These are phyloP conservation scores for Zelonia costaricensis DNA, from an alignment of 208 protist genomes.

Conservation along the genomic window DNA sequence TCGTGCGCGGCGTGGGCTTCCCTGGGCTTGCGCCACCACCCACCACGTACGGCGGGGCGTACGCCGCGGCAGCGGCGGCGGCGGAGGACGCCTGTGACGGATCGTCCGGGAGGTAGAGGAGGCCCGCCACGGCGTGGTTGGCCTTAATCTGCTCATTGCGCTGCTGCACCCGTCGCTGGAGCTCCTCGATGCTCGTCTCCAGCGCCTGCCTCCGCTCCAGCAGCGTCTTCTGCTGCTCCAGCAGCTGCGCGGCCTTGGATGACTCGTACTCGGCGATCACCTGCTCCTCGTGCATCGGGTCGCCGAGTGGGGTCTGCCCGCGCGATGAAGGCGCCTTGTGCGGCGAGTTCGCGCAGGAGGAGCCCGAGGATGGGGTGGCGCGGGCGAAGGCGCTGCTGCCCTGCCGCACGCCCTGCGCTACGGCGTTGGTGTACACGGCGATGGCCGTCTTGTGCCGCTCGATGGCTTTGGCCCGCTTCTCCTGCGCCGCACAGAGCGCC, in stretches of 20 bases:
- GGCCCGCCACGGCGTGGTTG: conserved; percentile 8
- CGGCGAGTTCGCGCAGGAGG: conserved; percentile 14
- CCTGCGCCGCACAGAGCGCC: conserved; percentile 29
- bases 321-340: background rate
- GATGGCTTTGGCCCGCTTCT: conserved; percentile 31
- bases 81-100: background rate
- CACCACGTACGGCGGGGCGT: background rate
- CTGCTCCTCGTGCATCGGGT: conserved; percentile 1
- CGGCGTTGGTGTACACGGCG: conserved; percentile 46
- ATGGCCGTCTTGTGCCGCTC: conserved; percentile 39
- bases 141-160: conserved; percentile 25
- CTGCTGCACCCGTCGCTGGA: conserved; percentile 18
- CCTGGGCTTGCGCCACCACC: background rate
- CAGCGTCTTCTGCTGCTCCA: conserved; percentile 12
- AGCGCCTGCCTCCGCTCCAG: conserved; percentile 17
- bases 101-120: background rate
- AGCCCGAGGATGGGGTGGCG: background rate
- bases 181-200: conserved; percentile 17
- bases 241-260: conserved; percentile 6
- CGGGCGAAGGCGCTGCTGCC: background rate
- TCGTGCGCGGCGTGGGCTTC: background rate
- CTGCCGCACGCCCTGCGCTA: conserved; percentile 9
- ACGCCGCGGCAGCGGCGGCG: background rate
- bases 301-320: too few relatives aligned
- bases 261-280: conserved; percentile 8